A percentile compares a stretch with the other conserved stretches of the same genome.
Conservation (phyloP, 1,284 basidiomycete genomes). For the Meira miltonrushii region DNA sequence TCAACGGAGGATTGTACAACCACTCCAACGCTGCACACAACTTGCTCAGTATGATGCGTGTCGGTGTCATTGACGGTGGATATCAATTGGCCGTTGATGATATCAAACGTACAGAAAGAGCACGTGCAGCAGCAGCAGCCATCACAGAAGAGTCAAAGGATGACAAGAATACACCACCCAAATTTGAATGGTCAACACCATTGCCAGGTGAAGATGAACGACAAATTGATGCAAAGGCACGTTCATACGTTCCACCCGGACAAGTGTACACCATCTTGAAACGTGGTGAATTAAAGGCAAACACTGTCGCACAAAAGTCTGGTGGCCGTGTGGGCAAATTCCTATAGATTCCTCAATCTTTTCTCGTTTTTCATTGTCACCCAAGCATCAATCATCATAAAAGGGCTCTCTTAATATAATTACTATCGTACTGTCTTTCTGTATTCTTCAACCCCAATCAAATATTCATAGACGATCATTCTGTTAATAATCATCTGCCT, state of each 20-base stretch:
- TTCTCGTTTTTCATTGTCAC: background rate
- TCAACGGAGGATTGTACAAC: conserved; percentile 50
- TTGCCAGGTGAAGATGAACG: conserved; percentile 9
- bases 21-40: conserved; percentile 51
- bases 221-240: conserved; percentile 20
- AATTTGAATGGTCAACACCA: conserved; percentile 5
- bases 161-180: conserved; percentile 8
- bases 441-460: no score
- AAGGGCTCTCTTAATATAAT: no score
- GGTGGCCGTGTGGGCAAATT: conserved; percentile 15
- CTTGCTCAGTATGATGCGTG: conserved; percentile 49
- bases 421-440: no score
- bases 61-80: conserved; percentile 50
- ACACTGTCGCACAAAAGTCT: conserved; percentile 13
- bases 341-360: background rate
- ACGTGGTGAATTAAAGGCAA: conserved; percentile 28
- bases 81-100: conserved; percentile 33
- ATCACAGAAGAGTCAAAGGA: conserved; percentile 17
- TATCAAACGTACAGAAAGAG: conserved; percentile 8
- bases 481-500: no score
- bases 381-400: no score
- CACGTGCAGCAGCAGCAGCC: conserved; percentile 19
- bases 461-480: no score
- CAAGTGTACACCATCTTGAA: conserved; percentile 44
- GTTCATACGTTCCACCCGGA: conserved; percentile 43